Evolutionary conservation across 2,329 filamentous ascomycete genomes (phyloP).

Genomic region (Aureobasidium uvarum): DNA sequence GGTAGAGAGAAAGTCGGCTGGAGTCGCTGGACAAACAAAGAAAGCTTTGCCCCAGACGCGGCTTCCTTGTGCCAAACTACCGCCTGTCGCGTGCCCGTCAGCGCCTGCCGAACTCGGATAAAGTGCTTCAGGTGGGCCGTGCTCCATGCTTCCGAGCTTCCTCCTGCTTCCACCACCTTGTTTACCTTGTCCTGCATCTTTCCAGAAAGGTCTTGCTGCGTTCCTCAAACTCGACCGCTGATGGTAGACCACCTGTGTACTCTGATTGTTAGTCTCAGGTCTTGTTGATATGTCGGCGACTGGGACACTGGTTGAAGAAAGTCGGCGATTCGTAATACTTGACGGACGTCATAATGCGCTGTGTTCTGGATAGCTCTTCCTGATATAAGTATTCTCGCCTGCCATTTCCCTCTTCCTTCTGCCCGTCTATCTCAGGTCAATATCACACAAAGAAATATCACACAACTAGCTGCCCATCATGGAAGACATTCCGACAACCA

Average conservation of each 20-base stretch:
- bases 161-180: not conserved
- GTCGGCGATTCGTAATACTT: not conserved
- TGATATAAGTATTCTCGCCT: constrained; percentile 6
- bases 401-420: not conserved
- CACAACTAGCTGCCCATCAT: constrained; percentile 29
- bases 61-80: not conserved
- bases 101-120: constrained; percentile 4
- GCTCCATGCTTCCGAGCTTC: not conserved
- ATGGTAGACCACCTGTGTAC: not conserved
- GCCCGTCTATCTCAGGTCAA: not conserved
- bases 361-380: constrained; percentile 2
- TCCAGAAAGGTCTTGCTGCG: not conserved
- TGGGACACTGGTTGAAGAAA: not conserved
- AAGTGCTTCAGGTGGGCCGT: constrained; percentile 5
- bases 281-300: not conserved
- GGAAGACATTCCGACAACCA: constrained; percentile 42
- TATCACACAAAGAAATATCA: not conserved
- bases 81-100: constrained; percentile 1
- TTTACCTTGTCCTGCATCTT: not conserved
- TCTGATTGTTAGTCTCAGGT: not conserved
- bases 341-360: constrained; percentile 22
- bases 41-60: constrained; percentile 12
- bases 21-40: not conserved
- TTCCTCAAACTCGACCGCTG: not conserved
- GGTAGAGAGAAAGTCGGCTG: not conserved